These are phyloP conservation scores for Saccharomycopsis amapae DNA, from an alignment of 805 yeast species.

Conservation along the genomic window DNA sequence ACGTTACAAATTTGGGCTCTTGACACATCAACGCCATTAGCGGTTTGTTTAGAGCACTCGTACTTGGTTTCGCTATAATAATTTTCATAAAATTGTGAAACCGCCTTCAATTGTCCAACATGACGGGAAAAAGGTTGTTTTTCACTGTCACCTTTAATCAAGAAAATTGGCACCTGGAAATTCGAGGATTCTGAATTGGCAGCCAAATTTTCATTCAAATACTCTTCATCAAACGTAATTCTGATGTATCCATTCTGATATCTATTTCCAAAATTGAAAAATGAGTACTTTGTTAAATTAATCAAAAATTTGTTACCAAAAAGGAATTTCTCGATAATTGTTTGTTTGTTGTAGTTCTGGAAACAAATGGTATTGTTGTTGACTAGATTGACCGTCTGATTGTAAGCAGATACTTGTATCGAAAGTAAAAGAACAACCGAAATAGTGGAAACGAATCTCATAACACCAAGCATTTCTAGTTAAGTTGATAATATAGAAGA, in stretches of 20 bases:
- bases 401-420: slow-evolving; percentile 6
- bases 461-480: too few species aligned
- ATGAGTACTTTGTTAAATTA: slow-evolving; percentile 3
- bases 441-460: background rate
- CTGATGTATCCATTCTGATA: slow-evolving; percentile 1
- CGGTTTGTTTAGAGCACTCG: slow-evolving; percentile 1
- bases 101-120: background rate
- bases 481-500: too few species aligned
- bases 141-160: background rate
- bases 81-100: slow-evolving; percentile 7
- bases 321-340: slow-evolving; percentile 9
- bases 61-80: background rate
- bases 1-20: slow-evolving; percentile 5
- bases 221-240: slow-evolving; percentile 1
- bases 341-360: slow-evolving; percentile 11
- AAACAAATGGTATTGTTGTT: slow-evolving; percentile 13
- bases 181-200: slow-evolving; percentile 1
- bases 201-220: background rate
- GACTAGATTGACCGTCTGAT: slow-evolving; percentile 2
- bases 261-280: slow-evolving; percentile 1
- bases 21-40: background rate
- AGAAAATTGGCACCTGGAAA: slow-evolving; percentile 13
- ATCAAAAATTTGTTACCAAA: slow-evolving; percentile 8
- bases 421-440: background rate
- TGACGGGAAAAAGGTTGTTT: too few species aligned